Evolutionary conservation across 2,329 filamentous ascomycete genomes (phyloP).

Genomic region (Verticillium nubilum): DNA sequence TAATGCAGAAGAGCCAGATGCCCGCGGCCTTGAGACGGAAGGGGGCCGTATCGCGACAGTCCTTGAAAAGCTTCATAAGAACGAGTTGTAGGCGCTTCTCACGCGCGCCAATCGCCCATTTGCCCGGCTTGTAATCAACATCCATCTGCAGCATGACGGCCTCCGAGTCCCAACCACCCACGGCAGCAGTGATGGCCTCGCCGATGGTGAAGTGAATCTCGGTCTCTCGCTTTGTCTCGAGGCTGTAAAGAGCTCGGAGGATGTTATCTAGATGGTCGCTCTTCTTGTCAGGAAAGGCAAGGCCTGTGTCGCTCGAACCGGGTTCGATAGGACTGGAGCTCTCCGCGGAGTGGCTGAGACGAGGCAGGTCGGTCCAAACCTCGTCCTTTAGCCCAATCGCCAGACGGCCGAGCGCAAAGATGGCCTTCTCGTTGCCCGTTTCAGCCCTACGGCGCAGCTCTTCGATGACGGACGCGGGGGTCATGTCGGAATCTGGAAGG

Average conservation of each 20-base stretch:
- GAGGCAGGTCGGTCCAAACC: conserved; percentile 1
- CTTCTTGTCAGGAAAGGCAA: background rate
- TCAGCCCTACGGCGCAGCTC: conserved; percentile 66
- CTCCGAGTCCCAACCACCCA: conserved; percentile 78
- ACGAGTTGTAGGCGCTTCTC: conserved; percentile 26
- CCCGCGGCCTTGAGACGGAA: conserved; percentile 86
- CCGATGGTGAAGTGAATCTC: conserved; percentile 90
- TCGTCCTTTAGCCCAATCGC: conserved; percentile 54
- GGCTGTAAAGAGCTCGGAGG: conserved; percentile 61
- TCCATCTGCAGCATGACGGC: conserved; percentile 71
- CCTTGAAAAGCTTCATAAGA: conserved; percentile 66
- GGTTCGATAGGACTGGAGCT: background rate
- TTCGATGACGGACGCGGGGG: conserved; percentile 45
- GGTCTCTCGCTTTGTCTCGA: conserved; percentile 79
- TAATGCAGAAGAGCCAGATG: conserved; percentile 88
- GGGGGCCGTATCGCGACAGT: conserved; percentile 82
- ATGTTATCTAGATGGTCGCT: conserved; percentile 8
- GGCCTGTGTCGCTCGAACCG: background rate
- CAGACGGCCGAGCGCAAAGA: conserved; percentile 73
- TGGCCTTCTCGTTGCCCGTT: conserved; percentile 75
- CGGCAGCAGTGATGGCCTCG: conserved; percentile 75
- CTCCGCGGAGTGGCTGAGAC: background rate
- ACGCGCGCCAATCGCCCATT: conserved; percentile 28
- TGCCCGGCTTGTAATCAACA: conserved; percentile 50
- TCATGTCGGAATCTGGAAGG: conserved; percentile 18